phyloP scores from a whole-genome alignment of 257 asterid species.

The Dorcoceras hygrometricum region DNA sequence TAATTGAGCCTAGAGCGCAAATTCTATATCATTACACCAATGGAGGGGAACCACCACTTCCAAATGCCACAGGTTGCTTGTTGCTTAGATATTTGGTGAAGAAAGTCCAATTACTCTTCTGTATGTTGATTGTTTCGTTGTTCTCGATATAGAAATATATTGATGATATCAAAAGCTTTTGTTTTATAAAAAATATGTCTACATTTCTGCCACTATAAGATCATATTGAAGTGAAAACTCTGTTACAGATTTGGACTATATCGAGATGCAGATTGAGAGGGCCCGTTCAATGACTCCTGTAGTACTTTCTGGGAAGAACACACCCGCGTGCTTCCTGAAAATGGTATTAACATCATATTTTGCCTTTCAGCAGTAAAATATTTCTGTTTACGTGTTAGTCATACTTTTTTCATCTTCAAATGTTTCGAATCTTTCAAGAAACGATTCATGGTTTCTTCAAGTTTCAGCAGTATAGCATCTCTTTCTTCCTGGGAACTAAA shows the following conservation, averaged over 20 bases:
- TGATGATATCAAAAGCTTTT: slow-evolving; percentile 12
- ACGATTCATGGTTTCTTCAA: not conserved
- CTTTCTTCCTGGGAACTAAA: slow-evolving; percentile 4
- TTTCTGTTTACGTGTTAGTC: slow-evolving; percentile 5
- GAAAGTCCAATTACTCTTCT: not conserved
- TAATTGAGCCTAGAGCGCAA: slow-evolving; percentile 65
- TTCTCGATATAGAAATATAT: slow-evolving; percentile 3
- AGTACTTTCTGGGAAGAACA: slow-evolving; percentile 53
- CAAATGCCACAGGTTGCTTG: slow-evolving; percentile 51
- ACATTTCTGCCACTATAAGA: not conserved
- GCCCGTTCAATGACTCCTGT: slow-evolving; percentile 64
- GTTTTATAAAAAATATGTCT: slow-evolving; percentile 17
- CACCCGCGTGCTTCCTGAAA: slow-evolving; percentile 78
- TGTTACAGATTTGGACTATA: slow-evolving; percentile 56
- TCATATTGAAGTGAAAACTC: not conserved
- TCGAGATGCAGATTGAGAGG: slow-evolving; percentile 64
- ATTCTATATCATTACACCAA: slow-evolving; percentile 53
- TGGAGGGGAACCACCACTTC: slow-evolving; percentile 36
- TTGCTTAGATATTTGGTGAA: slow-evolving; percentile 24
- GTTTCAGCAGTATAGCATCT: not conserved
- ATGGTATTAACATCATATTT: slow-evolving; percentile 48
- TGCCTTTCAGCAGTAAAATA: not conserved
- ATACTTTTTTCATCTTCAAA: not conserved
- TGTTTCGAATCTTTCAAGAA: slow-evolving; percentile 1
- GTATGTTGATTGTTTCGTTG: slow-evolving; percentile 6